Base-by-base conservation (phyloP, 225 moss, liverwort and hornwort genomes). In the Pleurozium schreberi region DNA sequence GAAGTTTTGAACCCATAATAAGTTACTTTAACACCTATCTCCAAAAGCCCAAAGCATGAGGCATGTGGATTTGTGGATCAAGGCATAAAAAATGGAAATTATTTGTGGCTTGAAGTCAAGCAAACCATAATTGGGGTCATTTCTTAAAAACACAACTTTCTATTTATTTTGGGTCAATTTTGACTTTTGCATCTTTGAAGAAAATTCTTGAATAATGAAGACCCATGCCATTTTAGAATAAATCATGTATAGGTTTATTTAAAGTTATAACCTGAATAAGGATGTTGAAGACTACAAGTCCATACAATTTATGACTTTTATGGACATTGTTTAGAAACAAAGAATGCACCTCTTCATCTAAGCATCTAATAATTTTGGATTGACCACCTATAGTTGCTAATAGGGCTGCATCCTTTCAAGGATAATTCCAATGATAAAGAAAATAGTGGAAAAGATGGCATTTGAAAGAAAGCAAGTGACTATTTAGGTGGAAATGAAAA, bases 71-170 rank as follows among this genome's bases (percentile, higher is more conserved):
- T n/a, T n/a, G n/a, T n/a, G n/a, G n/a, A n/a, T n/a, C n/a, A n/a
- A n/a, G n/a, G n/a, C n/a, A n/a, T n/a, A n/a, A n/a, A n/a, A n/a
- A n/a, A n/a, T n/a, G n/a, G 14, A 69, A 25, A 69, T 40, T 69
- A 40, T 69, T 69, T 40, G 69, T 0, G 1, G 8, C 4, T 5
- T 25, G 5, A 69, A 69, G 14, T 40, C 25, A 40, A 69, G 27
- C 5, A 15, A 71, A 42, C 15, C 5, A 42, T 15, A 3, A 5
- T 15, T 70, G 0, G 42, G 26, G 42, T 26, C 14, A 26, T 5
- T 25, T 42, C 5, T 71, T 3, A 43, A 16, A 27, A 27, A 10
- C 43, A 27, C 3, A 0, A 1, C 5, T 1, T 69, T 14, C 1
- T 23, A 3, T 42, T 70, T 42, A 70, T 42, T 70, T 40, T 25